A percentile compares a stretch with the other conserved stretches of the same genome.
Conservation (phyloP, 805 yeast species). For the Cyberlindnera mycetangii region DNA sequence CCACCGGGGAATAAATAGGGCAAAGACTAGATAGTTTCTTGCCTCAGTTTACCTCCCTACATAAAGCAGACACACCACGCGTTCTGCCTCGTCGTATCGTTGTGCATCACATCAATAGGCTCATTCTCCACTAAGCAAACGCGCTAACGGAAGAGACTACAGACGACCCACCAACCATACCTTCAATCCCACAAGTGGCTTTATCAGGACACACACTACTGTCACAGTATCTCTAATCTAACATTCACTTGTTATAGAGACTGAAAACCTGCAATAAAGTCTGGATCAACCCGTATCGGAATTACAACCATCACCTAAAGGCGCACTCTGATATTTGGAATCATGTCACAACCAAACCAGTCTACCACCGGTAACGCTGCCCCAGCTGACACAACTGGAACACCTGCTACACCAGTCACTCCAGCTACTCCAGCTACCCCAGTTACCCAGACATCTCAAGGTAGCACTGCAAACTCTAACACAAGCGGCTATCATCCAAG, state of each 20-base stretch:
- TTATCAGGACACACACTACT: neutral
- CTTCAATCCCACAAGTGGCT: neutral
- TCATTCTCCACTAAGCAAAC: constrained; percentile 3
- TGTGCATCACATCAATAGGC: neutral
- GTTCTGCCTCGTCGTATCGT: neutral
- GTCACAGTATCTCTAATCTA: neutral
- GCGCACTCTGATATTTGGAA: neutral
- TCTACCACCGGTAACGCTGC: constrained; percentile 2
- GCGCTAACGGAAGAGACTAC: constrained; percentile 1
- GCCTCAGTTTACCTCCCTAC: neutral
- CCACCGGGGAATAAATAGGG: constrained; percentile 1
- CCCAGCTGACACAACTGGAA: neutral
- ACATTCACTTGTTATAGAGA: too few species aligned
- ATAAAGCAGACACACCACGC: neutral
- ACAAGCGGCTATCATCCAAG: constrained; percentile 11
- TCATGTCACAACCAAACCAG: constrained; percentile 10
- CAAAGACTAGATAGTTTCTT: constrained; percentile 1
- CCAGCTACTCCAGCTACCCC: neutral
- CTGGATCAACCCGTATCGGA: neutral
- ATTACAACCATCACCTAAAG: neutral
- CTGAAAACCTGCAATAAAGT: neutral
- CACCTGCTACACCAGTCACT: constrained; percentile 2
- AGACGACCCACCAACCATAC: neutral
- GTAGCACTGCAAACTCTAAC: neutral
- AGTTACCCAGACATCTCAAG: neutral